phyloP scores from a whole-genome alignment of 2,329 filamentous ascomycete species.

The Geosmithia putterillii region DNA sequence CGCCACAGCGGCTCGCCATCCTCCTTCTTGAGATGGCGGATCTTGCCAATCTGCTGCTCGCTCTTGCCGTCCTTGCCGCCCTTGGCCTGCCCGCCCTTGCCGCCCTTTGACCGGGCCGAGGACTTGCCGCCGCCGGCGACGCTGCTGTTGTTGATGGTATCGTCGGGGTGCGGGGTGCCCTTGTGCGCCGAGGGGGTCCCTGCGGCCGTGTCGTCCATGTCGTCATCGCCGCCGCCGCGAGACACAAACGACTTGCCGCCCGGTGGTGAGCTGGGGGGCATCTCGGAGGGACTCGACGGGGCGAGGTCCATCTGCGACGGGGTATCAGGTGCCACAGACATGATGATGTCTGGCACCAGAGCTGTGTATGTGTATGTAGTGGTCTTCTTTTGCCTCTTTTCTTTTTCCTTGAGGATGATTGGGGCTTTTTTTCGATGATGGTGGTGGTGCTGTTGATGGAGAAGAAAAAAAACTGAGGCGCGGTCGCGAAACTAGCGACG shows the following conservation, averaged over 20 bases:
- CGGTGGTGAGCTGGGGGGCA: constrained; percentile 2
- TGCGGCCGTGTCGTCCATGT: no score
- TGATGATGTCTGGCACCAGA: neutral
- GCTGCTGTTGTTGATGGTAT: constrained; percentile 17
- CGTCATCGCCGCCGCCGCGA: constrained; percentile 31
- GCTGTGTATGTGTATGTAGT: neutral
- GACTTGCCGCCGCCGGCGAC: constrained; percentile 3
- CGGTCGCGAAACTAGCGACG: neutral
- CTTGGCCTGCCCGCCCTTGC: constrained; percentile 14
- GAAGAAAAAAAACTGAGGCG: neutral
- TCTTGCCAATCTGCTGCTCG: constrained; percentile 47
- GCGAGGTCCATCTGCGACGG: neutral
- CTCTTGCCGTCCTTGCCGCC: constrained; percentile 20
- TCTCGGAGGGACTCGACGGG: constrained; percentile 1
- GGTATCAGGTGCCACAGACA: constrained; percentile 4
- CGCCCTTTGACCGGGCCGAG: no score
- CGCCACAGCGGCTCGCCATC: constrained; percentile 81
- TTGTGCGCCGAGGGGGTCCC: no score
- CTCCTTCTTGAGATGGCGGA: constrained; percentile 76
- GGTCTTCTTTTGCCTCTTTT: no score
- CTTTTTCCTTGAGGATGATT: neutral
- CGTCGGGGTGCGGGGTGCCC: constrained; percentile 15
- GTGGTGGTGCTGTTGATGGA: neutral
- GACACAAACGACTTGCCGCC: constrained; percentile 26
- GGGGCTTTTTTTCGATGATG: neutral